Percentiles rank a stretch among this genome's conserved stretches.
Evolutionary conservation across 331 rosid species (phyloP).

Genomic region (Dryas integrifolia): DNA sequence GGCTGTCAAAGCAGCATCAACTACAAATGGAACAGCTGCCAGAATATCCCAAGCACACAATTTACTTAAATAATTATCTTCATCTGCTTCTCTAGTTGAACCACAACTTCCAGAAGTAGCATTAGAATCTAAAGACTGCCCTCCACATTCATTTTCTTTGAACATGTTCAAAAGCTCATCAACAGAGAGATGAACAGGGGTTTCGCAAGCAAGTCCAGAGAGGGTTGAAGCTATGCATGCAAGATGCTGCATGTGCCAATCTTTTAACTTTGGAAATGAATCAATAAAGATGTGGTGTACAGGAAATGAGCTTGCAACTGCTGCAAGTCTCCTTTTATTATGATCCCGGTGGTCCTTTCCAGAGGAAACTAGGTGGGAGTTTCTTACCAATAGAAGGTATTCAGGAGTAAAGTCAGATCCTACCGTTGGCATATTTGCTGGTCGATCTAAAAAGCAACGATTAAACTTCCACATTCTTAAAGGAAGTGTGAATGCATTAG

Average conservation of each 20-base stretch:
- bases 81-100: neutral
- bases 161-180: conserved; percentile 16
- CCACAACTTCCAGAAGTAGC: conserved; percentile 13
- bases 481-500: conserved; percentile 23
- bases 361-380: conserved; percentile 14
- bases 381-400: conserved; percentile 10
- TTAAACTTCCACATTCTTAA: conserved; percentile 23
- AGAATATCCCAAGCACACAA: conserved; percentile 30
- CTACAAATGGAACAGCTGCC: conserved; percentile 21
- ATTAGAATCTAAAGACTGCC: neutral
- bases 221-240: conserved; percentile 20
- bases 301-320: conserved; percentile 15
- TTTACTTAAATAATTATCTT: neutral
- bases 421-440: conserved; percentile 16
- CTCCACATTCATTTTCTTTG: conserved; percentile 14
- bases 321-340: conserved; percentile 13
- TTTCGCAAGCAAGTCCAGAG: conserved; percentile 1
- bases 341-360: neutral
- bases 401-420: conserved; percentile 18
- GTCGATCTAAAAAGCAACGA: conserved; percentile 9
- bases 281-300: conserved; percentile 14
- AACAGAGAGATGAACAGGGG: conserved; percentile 6
- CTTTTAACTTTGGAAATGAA: conserved; percentile 23
- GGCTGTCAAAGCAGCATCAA: conserved; percentile 24
- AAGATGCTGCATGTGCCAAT: conserved; percentile 13